Percentiles rank a stretch among this genome's conserved stretches.
These are phyloP conservation scores for Cutaneotrichosporon sp. DNA, from an alignment of 1,284 basidiomycete genomes.

Conservation along the genomic window DNA sequence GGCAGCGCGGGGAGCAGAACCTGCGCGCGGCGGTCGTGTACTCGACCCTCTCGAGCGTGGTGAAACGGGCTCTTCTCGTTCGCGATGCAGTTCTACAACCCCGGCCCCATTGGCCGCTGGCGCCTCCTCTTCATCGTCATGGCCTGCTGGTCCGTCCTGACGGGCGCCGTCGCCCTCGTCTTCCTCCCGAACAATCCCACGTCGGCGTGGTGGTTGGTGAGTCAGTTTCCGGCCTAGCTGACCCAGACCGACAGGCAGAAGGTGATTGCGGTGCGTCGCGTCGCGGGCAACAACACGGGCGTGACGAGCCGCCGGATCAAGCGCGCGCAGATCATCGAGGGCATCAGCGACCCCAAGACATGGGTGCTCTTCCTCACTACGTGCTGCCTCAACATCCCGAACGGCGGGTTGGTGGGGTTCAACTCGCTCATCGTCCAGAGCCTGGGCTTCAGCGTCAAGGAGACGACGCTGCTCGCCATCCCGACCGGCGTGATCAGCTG, in stretches of 20 bases:
- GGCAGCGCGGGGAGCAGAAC: conserved; percentile 27
- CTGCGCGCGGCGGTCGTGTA: conserved; percentile 29
- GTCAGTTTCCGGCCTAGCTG: neutral
- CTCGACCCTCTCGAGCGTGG: conserved; percentile 29
- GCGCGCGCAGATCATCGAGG: conserved; percentile 24
- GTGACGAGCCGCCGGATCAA: conserved; percentile 24
- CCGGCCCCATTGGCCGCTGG: conserved; percentile 18
- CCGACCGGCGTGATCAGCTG: conserved; percentile 43
- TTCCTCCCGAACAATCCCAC: conserved; percentile 24
- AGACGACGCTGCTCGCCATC: conserved; percentile 38
- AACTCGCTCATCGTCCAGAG: conserved; percentile 28
- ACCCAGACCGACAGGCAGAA: conserved; percentile 25
- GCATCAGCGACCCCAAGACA: conserved; percentile 22
- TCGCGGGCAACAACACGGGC: conserved; percentile 27
- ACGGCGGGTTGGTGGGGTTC: conserved; percentile 28
- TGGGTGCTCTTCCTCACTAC: conserved; percentile 26
- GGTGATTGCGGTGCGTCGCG: conserved; percentile 23
- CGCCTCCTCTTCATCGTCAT: conserved; percentile 21
- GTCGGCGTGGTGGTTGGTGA: conserved; percentile 31
- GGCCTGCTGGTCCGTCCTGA: conserved; percentile 1
- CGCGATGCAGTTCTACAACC: conserved; percentile 23
- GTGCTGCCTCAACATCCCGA: conserved; percentile 22
- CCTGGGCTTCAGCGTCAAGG: conserved; percentile 26
- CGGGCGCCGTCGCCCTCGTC: conserved; percentile 10
- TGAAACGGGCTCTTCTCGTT: conserved; percentile 30